Evolutionary conservation across 2,329 filamentous ascomycete species (phyloP).

Genomic region (Cordyceps tenuipes): DNA sequence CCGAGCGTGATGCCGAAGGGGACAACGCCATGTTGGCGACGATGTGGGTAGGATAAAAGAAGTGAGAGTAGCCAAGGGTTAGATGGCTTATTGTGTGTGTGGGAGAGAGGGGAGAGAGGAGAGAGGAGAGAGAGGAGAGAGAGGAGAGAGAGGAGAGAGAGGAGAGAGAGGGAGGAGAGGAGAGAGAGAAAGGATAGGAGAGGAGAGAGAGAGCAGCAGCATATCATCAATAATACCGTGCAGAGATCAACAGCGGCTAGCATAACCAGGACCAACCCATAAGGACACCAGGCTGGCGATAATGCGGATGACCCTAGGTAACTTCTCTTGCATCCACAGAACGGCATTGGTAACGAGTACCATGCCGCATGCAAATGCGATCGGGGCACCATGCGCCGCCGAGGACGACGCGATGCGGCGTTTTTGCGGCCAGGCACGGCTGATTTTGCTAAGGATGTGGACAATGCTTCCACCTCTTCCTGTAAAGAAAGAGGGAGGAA

Average conservation of each 20-base stretch:
- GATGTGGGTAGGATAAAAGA: slow-evolving; percentile 28
- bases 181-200: no score
- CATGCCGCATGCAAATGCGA: slow-evolving; percentile 42
- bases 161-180: not conserved
- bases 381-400: slow-evolving; percentile 41
- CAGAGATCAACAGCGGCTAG: no score
- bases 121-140: slow-evolving; percentile 32
- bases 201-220: slow-evolving; percentile 27
- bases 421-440: slow-evolving; percentile 43
- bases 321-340: slow-evolving; percentile 37
- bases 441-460: slow-evolving; percentile 19
- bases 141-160: slow-evolving; percentile 27
- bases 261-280: not conserved
- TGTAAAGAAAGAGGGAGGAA: no score
- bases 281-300: slow-evolving; percentile 28
- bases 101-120: slow-evolving; percentile 27
- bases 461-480: not conserved
- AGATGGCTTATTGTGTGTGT: not conserved
- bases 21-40: slow-evolving; percentile 44
- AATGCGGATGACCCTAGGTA: slow-evolving; percentile 36
- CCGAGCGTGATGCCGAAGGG: not conserved
- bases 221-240: no score
- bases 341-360: slow-evolving; percentile 33
- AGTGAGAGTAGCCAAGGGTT: not conserved
- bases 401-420: slow-evolving; percentile 43